phyloP scores from a whole-genome alignment of 495 filamentous ascomycete genomes.

The Aspergillus wentii region DNA sequence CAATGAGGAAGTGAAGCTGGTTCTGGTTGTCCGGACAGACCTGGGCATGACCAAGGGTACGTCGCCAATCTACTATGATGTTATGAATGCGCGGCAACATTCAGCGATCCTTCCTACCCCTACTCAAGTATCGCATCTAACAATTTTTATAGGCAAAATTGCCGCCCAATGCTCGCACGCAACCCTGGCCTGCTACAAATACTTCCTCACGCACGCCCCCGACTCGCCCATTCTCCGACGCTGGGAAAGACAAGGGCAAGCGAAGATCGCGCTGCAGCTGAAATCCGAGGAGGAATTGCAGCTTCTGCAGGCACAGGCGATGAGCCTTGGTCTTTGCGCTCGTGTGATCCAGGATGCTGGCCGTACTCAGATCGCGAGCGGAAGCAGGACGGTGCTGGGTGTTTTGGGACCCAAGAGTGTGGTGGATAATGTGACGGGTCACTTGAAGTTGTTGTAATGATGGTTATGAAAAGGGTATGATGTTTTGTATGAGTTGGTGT shows the following conservation, averaged over 20 bases:
- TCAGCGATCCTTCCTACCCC: too few relatives aligned
- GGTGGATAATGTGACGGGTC: conserved; percentile 81
- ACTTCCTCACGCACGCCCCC: conserved; percentile 53
- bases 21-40: conserved; percentile 88
- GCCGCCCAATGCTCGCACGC: conserved; percentile 95
- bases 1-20: conserved; percentile 87
- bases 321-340: conserved; percentile 79
- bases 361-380: conserved; percentile 90
- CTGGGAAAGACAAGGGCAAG: conserved; percentile 83
- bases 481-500: too few relatives aligned
- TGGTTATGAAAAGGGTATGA: conserved; percentile 10
- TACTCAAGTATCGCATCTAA: too few relatives aligned
- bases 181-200: conserved; percentile 94
- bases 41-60: conserved; percentile 94
- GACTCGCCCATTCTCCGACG: conserved; percentile 63
- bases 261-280: conserved; percentile 86
- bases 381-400: conserved; percentile 86
- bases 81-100: background rate
- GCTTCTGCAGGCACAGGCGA: conserved; percentile 69
- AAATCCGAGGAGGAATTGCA: conserved; percentile 79
- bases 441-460: conserved; percentile 76
- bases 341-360: conserved; percentile 93
- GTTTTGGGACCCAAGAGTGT: conserved; percentile 84
- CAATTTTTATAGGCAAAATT: conserved; percentile 70
- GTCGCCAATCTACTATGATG: conserved; percentile 11